Base-by-base conservation (phyloP, 805 yeast species). In the Wickerhamiella galacta region DNA sequence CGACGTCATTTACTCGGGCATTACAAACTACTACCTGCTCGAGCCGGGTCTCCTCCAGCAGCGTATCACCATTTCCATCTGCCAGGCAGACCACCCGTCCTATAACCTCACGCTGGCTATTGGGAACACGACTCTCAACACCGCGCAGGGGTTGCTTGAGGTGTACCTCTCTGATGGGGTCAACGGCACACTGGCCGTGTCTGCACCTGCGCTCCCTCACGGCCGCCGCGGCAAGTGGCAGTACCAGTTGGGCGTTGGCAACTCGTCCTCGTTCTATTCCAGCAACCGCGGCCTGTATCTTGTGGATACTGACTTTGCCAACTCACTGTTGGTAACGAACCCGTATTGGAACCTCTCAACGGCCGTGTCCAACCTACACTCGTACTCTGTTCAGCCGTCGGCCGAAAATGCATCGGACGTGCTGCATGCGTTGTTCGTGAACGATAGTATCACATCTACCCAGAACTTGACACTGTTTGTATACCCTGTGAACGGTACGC, bases 301-400 rank as follows among this genome's bases (percentile, higher is more conserved):
- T 12, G 66, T 78, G 2, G 94, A 81, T 48, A 57, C 83, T 0
- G 93, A 80, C 53, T 66, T 68, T 44, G 58, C 61, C 12, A 66
- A 79, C 22, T 83, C 78, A 0, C 56, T 80, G 38, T 58, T 82
- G 21, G 68, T 69, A 15, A 73, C 85, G 1, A 24, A 16, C 15
- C 31, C 34, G n/a, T 39, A 37, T 32, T 23, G 28, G 17, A 39
- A 39, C 27, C 20, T 46, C 30, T 20, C 37, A 15, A n/a, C 12
- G 2, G 24, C 23, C 10, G 27, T 44, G 2, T n/a, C 39, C 44
- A 7, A 24, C 33, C 34, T 23, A n/a, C n/a, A n/a, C n/a, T n/a
- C n/a, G n/a, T n/a, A n/a, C n/a, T n/a, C n/a, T n/a, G n/a, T n/a
- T n/a, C n/a, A n/a, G n/a, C n/a, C n/a, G n/a, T n/a, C n/a, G n/a